A percentile compares a stretch with the other conserved stretches of the same genome.
phyloP scores from a whole-genome alignment of 2,329 filamentous ascomycete species.

The Hypoxylon sp. region DNA sequence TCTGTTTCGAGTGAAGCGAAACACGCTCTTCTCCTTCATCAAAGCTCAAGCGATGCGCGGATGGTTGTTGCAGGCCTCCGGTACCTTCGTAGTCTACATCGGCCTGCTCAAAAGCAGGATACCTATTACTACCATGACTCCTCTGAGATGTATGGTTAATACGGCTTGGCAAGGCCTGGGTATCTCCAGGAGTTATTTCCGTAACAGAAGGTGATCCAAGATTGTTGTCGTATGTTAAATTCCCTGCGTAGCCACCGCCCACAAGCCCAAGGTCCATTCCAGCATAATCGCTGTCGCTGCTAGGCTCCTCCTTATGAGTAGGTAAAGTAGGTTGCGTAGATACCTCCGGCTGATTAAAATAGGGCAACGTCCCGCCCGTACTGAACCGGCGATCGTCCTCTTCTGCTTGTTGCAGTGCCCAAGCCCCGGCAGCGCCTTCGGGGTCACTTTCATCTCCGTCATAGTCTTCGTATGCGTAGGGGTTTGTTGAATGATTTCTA shows the following conservation, averaged over 20 bases:
- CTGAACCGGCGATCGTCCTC: conserved; percentile 78
- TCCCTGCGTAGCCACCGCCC: conserved; percentile 76
- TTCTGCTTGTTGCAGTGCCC: conserved; percentile 87
- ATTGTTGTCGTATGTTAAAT: conserved; percentile 64
- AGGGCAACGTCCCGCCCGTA: conserved; percentile 64
- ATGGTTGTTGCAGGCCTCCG: conserved; percentile 86
- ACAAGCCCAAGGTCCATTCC: conserved; percentile 80
- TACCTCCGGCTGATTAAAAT: conserved; percentile 57
- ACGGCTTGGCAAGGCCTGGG: conserved; percentile 64
- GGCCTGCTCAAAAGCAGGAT: conserved; percentile 68
- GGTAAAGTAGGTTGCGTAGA: conserved; percentile 56
- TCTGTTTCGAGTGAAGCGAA: conserved; percentile 68
- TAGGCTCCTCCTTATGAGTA: conserved; percentile 65
- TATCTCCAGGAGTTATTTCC: conserved; percentile 59
- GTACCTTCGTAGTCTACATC: conserved; percentile 90
- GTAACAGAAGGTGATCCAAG: conserved; percentile 57
- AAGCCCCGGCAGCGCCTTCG: conserved; percentile 85
- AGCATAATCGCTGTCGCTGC: conserved; percentile 80
- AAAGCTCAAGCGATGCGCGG: conserved; percentile 82
- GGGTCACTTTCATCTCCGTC: conserved; percentile 84
- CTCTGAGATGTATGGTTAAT: conserved; percentile 54
- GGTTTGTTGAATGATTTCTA: conserved; percentile 54
- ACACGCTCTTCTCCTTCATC: conserved; percentile 89
- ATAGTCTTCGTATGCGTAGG: conserved; percentile 56
- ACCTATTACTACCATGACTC: conserved; percentile 58